phyloP scores from a whole-genome alignment of 2,329 filamentous ascomycete genomes.

The Ophiostoma novo-ulmi region DNA sequence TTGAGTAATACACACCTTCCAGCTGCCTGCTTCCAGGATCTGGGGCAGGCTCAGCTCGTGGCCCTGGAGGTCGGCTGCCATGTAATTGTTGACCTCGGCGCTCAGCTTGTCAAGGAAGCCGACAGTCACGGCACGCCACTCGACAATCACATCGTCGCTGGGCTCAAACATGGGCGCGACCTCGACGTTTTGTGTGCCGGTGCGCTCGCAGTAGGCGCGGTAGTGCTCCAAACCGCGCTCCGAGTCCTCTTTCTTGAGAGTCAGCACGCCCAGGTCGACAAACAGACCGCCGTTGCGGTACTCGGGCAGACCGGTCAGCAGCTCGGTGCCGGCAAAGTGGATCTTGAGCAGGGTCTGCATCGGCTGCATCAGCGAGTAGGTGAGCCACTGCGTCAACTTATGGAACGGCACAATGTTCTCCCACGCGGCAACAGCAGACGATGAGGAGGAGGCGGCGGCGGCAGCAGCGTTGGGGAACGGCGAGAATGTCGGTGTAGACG shows the following conservation, averaged over 20 bases:
- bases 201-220: slow-evolving; percentile 63
- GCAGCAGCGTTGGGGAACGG: slow-evolving; percentile 40
- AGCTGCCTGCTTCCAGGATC: slow-evolving; percentile 90
- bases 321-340: slow-evolving; percentile 57
- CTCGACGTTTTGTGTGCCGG: slow-evolving; percentile 57
- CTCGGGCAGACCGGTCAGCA: slow-evolving; percentile 83
- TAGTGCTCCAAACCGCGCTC: slow-evolving; percentile 44
- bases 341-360: slow-evolving; percentile 50
- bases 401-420: slow-evolving; percentile 65
- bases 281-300: slow-evolving; percentile 89
- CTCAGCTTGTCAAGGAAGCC: slow-evolving; percentile 54
- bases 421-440: slow-evolving; percentile 54
- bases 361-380: slow-evolving; percentile 75
- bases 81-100: slow-evolving; percentile 52
- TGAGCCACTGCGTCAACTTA: slow-evolving; percentile 89
- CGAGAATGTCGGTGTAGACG: slow-evolving; percentile 48
- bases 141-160: slow-evolving; percentile 57
- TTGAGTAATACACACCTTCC: slow-evolving; percentile 66
- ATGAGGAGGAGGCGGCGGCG: slow-evolving; percentile 16
- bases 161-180: slow-evolving; percentile 56
- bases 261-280: slow-evolving; percentile 74
- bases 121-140: slow-evolving; percentile 61
- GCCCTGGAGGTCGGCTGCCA: slow-evolving; percentile 61
- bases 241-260: slow-evolving; percentile 43
- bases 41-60: slow-evolving; percentile 74